These are phyloP conservation scores for Microbotryum scabiosae DNA, from an alignment of 1,284 basidiomycete genomes.

Conservation along the genomic window DNA sequence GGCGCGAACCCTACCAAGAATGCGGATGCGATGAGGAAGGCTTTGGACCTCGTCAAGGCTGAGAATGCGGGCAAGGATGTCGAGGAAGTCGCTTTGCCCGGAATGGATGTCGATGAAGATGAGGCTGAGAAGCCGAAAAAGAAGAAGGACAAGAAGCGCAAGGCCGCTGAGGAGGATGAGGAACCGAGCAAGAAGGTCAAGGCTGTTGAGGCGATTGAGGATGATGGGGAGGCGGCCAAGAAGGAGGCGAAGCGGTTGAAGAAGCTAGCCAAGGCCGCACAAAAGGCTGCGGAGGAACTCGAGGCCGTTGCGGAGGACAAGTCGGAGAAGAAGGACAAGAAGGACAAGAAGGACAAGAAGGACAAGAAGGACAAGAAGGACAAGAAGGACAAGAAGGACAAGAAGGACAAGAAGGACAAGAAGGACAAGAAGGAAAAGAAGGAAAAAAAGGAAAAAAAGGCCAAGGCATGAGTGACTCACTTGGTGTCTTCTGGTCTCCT, in stretches of 20 bases:
- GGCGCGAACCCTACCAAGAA: conserved; percentile 36
- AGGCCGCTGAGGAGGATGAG: conserved; percentile 14
- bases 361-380: conserved; percentile 11
- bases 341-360: conserved; percentile 29
- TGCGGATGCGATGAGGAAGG: conserved; percentile 27
- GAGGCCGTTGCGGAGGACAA: conserved; percentile 7
- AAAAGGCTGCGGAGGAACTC: too few relatives aligned
- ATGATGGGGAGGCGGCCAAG: conserved; percentile 1
- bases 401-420: conserved; percentile 24
- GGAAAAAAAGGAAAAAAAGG: conserved; percentile 5
- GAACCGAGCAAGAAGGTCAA: conserved; percentile 1
- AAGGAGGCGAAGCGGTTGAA: conserved; percentile 7
- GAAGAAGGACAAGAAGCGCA: conserved; percentile 33
- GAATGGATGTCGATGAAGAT: conserved; percentile 26
- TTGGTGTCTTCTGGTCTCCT: background rate
- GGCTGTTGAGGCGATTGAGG: conserved; percentile 12
- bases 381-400: conserved; percentile 5
- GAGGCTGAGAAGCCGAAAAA: conserved; percentile 27
- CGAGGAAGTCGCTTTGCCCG: conserved; percentile 7
- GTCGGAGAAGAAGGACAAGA: conserved; percentile 20
- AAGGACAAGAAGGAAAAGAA: conserved; percentile 27
- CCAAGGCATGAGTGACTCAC: background rate
- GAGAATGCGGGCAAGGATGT: conserved; percentile 16
- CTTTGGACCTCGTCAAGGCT: conserved; percentile 22
- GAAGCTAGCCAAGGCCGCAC: background rate